Evolutionary conservation across 495 filamentous ascomycete species (phyloP), one percentile per base, ranked within the genome.

Genomic region (Aspergillus egyptiacus): DNA sequence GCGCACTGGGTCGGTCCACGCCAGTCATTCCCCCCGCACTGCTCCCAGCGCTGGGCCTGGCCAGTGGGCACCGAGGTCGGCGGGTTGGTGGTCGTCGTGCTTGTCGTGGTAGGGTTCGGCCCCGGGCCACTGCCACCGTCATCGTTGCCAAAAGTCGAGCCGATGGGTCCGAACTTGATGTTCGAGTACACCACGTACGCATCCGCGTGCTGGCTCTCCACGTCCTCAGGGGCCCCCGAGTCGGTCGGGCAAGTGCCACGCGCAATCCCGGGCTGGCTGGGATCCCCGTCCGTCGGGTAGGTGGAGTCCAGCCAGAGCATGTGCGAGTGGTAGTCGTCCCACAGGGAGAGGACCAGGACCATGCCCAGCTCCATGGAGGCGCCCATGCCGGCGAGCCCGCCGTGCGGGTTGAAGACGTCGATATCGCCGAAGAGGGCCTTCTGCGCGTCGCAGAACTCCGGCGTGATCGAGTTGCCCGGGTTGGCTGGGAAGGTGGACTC

Each of bases 271-370:
- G 82, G 81, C 6, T 53, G 54, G 50, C 68, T 69, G 30, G 74
- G 63, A 20, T 71, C 69, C 3, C 59, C 71, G 62, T 75, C 70
- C 36, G 73, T 65, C 5, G 85, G 86, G 73, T 80, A 87, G 67
- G 71, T 75, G 56, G 78, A 78, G 71, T 89, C 86, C 61, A 90
- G 80, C 86, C 86, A 89, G 54, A 85, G 77, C 86, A 90, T 90
- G 70, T 85, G 75, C 62, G 73, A 69, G 24, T 74, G 66, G 68
- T 87, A 77, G 71, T 87, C 84, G 56, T 85, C 82, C 84, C 84
- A 87, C 63, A 87, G 60, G 51, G 75, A 80, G 76, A 88, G 75
- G 57, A 84, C 83, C 7, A 87, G 73, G 28, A 86, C 84, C 79
- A 86, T 82, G 45, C 76, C 79, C 18, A 66, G 14, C n/a, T 55